Conservation (phyloP, 495 filamentous ascomycete genomes). For the Tuber borchii region DNA sequence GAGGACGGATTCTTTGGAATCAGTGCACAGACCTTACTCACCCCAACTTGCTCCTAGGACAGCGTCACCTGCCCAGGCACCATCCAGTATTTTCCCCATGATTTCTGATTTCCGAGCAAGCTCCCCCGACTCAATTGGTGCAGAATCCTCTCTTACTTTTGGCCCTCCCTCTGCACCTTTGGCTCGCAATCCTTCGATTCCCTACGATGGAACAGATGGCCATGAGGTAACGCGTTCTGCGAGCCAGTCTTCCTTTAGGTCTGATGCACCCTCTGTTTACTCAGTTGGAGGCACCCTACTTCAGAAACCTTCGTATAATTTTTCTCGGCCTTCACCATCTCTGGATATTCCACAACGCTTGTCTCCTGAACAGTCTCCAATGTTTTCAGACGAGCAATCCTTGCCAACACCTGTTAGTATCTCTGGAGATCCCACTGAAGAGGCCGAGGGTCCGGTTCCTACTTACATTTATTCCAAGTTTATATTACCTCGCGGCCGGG, state of each 20-base stretch:
- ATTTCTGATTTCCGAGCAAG: constrained; percentile 23
- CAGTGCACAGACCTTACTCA: background rate
- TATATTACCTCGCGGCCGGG: constrained; percentile 71
- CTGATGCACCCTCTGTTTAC: constrained; percentile 42
- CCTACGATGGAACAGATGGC: constrained; percentile 67
- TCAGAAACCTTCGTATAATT: constrained; percentile 77
- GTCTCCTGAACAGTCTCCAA: constrained; percentile 58
- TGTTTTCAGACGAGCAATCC: constrained; percentile 54
- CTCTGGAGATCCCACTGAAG: constrained; percentile 54
- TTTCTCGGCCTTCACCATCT: constrained; percentile 58
- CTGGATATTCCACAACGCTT: constrained; percentile 46
- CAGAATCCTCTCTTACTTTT: constrained; percentile 16
- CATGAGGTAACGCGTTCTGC: constrained; percentile 61
- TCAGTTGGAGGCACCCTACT: constrained; percentile 57
- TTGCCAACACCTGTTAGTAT: constrained; percentile 60
- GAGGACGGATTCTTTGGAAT: constrained; percentile 2
- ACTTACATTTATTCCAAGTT: constrained; percentile 82
- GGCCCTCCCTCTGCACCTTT: constrained; percentile 52
- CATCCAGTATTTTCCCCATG: constrained; percentile 30
- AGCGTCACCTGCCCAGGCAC: background rate
- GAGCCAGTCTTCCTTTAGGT: constrained; percentile 22
- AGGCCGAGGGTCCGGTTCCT: constrained; percentile 51
- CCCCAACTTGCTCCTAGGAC: background rate
- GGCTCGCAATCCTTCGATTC: constrained; percentile 53
- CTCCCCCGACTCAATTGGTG: constrained; percentile 24